Evolutionary conservation across 352 stramenopile genomes (phyloP).

Genomic region (Phytophthora fragariae): DNA sequence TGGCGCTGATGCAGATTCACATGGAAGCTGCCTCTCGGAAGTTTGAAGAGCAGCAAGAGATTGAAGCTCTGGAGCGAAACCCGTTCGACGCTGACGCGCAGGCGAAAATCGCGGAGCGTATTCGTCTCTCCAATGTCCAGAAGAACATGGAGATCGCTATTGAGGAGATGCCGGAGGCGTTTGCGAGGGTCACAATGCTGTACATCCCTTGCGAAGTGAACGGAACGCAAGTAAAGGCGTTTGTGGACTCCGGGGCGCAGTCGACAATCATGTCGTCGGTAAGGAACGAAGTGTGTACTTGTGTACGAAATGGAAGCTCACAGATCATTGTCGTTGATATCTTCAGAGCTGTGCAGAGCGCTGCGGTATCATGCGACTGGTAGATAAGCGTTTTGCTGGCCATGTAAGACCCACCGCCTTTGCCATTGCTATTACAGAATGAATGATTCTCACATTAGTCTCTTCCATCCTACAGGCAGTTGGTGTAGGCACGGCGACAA

Average conservation of each 20-base stretch:
- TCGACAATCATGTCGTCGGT: constrained; percentile 94
- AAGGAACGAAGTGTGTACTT: neutral
- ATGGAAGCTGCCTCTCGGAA: constrained; percentile 81
- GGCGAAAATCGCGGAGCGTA: constrained; percentile 85
- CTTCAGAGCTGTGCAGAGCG: constrained; percentile 86
- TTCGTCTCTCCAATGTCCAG: constrained; percentile 86
- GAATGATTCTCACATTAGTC: constrained; percentile 34
- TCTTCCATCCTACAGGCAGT: constrained; percentile 68
- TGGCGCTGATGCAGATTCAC: constrained; percentile 86
- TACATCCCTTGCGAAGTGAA: constrained; percentile 91
- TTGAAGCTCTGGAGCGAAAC: constrained; percentile 70
- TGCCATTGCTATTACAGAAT: neutral
- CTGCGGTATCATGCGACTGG: constrained; percentile 90
- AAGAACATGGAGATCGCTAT: constrained; percentile 92
- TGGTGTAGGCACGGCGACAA: constrained; percentile 96
- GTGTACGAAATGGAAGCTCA: neutral
- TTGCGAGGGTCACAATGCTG: constrained; percentile 89
- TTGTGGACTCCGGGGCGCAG: constrained; percentile 91
- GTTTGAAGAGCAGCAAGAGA: constrained; percentile 86
- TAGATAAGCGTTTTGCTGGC: constrained; percentile 91
- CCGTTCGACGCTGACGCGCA: constrained; percentile 82
- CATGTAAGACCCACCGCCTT: constrained; percentile 50
- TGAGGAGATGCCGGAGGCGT: constrained; percentile 89
- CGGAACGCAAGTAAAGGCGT: constrained; percentile 86
- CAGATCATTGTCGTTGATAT: constrained; percentile 5